A percentile compares a stretch with the other conserved stretches of the same genome.
Evolutionary conservation across 2,329 filamentous ascomycete species (phyloP).

Genomic region (Aspergillus sclerotialis): DNA sequence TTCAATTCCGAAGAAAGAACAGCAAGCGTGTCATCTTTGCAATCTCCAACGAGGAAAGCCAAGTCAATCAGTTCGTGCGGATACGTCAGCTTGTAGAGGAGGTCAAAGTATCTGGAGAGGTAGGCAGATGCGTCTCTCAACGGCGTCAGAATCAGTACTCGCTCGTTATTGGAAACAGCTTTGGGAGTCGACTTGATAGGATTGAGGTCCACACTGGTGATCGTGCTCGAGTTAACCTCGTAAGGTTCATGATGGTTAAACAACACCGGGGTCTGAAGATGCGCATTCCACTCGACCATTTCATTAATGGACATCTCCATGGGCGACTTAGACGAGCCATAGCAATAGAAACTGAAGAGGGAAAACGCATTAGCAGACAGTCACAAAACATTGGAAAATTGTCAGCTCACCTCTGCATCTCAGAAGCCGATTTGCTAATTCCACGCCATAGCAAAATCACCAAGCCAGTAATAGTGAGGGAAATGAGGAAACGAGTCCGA

Average conservation of each 20-base stretch:
- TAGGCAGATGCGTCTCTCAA: slow-evolving; percentile 80
- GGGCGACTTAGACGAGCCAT: slow-evolving; percentile 88
- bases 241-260: slow-evolving; percentile 93
- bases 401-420: slow-evolving; percentile 84
- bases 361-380: slow-evolving; percentile 1
- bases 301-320: slow-evolving; percentile 94
- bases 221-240: slow-evolving; percentile 72
- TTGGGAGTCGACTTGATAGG: slow-evolving; percentile 71
- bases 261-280: slow-evolving; percentile 84
- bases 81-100: slow-evolving; percentile 82
- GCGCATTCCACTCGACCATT: slow-evolving; percentile 78
- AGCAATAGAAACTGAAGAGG: slow-evolving; percentile 79
- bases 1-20: slow-evolving; percentile 78
- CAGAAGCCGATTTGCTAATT: slow-evolving; percentile 68
- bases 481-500: slow-evolving; percentile 69
- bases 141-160: slow-evolving; percentile 84
- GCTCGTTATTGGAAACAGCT: slow-evolving; percentile 73
- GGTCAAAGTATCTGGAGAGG: slow-evolving; percentile 86
- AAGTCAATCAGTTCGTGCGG: slow-evolving; percentile 93
- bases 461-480: slow-evolving; percentile 62
- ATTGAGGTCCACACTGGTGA: slow-evolving; percentile 79
- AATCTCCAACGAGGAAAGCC: slow-evolving; percentile 89
- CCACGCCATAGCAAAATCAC: slow-evolving; percentile 83
- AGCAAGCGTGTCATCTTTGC: slow-evolving; percentile 83
- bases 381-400: too few species aligned